Percentiles rank a stretch among this genome's conserved stretches.
Conservation (phyloP, 169 alveolate genomes). For the Perkinsus marinus region DNA sequence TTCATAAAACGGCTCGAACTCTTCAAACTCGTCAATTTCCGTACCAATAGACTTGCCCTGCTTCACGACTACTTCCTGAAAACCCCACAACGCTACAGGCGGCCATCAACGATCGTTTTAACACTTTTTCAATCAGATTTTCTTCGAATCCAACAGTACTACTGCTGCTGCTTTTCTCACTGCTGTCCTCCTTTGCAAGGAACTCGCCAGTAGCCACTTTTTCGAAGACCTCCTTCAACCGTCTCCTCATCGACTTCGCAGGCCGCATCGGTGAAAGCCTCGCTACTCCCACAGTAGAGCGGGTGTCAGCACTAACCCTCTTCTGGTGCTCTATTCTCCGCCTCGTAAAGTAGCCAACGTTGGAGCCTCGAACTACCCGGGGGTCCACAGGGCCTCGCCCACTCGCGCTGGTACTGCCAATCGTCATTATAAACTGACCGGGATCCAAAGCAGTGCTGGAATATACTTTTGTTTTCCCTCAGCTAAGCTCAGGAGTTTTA, state of each 20-base stretch:
- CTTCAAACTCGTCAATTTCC: neutral
- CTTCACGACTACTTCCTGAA: neutral
- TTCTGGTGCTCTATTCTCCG: neutral
- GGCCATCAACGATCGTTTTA: neutral
- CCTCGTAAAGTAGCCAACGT: neutral
- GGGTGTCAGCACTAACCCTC: neutral
- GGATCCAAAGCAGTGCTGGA: too few relatives aligned
- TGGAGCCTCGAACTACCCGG: neutral
- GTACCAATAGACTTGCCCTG: neutral
- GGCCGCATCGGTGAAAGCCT: neutral
- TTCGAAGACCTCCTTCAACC: neutral
- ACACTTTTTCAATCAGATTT: neutral
- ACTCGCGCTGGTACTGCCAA: neutral
- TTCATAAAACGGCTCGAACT: neutral
- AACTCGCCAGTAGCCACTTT: neutral
- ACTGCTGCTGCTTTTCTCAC: neutral
- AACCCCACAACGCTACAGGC: too few relatives aligned
- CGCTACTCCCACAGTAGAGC: neutral
- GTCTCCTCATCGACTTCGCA: neutral
- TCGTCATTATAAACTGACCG: neutral
- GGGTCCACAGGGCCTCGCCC: neutral
- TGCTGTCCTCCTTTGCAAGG: neutral
- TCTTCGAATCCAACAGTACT: neutral
- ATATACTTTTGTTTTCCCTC: too few relatives aligned
- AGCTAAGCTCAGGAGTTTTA: too few relatives aligned